Percentiles rank a stretch among this genome's conserved stretches.
These are phyloP conservation scores for Drechslera avenae DNA, from an alignment of 2,329 filamentous ascomycete genomes.

Conservation along the genomic window DNA sequence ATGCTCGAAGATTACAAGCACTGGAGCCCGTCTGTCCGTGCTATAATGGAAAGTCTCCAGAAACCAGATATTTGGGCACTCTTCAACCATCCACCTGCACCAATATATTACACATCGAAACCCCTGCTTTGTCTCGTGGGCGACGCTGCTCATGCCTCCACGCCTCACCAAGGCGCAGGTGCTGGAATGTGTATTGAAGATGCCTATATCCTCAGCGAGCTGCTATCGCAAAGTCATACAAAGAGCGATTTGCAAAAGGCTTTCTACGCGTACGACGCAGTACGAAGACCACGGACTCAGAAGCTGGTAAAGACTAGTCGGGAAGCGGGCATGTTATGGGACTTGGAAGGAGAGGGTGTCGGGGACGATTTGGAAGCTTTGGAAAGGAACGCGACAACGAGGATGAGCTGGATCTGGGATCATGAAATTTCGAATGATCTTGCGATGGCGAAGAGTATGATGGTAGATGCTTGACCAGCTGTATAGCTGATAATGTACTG, in stretches of 20 bases:
- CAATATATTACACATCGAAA: slow-evolving; percentile 44
- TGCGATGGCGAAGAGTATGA: slow-evolving; percentile 23
- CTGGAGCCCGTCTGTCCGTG: slow-evolving; percentile 27
- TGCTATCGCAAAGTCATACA: slow-evolving; percentile 37
- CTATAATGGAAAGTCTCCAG: slow-evolving; percentile 47
- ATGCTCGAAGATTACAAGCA: slow-evolving; percentile 35
- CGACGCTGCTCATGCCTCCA: slow-evolving; percentile 41
- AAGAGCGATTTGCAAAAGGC: slow-evolving; percentile 33
- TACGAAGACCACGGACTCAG: slow-evolving; percentile 48
- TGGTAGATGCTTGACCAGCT: background rate
- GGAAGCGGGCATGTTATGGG: slow-evolving; percentile 49
- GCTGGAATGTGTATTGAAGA: slow-evolving; percentile 63
- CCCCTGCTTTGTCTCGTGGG: slow-evolving; percentile 55
- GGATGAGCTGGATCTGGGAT: slow-evolving; percentile 51
- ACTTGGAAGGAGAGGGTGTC: slow-evolving; percentile 39
- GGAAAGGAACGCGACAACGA: slow-evolving; percentile 31
- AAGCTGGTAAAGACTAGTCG: slow-evolving; percentile 48
- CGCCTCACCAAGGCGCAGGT: slow-evolving; percentile 56
- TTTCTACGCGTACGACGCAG: slow-evolving; percentile 48
- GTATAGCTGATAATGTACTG: too few relatives aligned
- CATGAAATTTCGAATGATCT: slow-evolving; percentile 44
- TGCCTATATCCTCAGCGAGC: slow-evolving; percentile 51
- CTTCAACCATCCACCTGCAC: slow-evolving; percentile 54
- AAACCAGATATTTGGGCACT: slow-evolving; percentile 56
- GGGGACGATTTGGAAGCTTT: slow-evolving; percentile 45